Evolutionary conservation across 352 stramenopile species (phyloP), one percentile per base, ranked within the genome.

Genomic region (Pythium apleroticum): DNA sequence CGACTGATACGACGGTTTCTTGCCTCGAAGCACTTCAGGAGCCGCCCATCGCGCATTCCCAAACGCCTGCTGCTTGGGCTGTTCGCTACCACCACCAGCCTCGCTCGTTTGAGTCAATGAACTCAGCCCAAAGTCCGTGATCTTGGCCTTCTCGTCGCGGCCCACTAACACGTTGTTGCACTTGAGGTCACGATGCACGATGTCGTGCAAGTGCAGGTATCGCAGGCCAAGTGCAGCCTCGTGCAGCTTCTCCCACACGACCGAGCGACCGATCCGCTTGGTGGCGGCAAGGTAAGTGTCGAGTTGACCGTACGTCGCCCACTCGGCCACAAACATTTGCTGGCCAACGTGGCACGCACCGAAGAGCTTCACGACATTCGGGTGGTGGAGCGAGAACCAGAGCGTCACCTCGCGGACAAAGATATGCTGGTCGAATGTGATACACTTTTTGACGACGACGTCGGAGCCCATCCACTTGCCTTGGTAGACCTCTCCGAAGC

Each of bases 161-260:
- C 81, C 80, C 75, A 69, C 22, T 12, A 64, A 33, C 12, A 69
- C 59, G 20, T 69, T 69, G 35, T 69, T 60, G 55, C 63, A 63
- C 55, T 69, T 69, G 24, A 69, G 49, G 27, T 69, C 54, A 17
- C 63, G 50, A 12, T 69, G 62, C 14, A 95, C 64, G 28, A 83
- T 64, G 6, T 63, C 66, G 28, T 73, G 60, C 15, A 50, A 50
- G 65, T 97, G 88, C 15, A 97, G 69, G 53, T 92, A 96, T 30
- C 67, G 54, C 4, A 97, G 61, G 0, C 84, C 90, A 19, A 84
- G 35, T 3, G 76, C 72, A 0, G 75, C 73, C 43, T 86, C 66
- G 56, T 80, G 72, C 27, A 88, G 73, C 1, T 61, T 57, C 1
- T 48, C 57, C 66, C 69, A 76, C 12, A 77, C 39, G 22, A 66